Conservation (phyloP, 768 basidiomycete genomes). For the Brasilioporus rufonigricans region DNA sequence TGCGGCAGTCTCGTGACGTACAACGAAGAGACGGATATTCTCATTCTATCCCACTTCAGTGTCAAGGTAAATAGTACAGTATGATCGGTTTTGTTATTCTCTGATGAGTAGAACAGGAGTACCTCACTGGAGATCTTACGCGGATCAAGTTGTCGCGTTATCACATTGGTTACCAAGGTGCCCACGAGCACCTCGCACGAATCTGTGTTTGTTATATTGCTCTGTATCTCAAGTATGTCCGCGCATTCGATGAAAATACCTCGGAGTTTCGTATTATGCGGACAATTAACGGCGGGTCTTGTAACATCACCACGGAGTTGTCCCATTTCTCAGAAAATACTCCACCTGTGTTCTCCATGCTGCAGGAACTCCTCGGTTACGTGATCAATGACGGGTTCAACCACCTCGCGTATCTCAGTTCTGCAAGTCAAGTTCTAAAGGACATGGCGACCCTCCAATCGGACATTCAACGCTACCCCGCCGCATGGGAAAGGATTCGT, state of each 20-base stretch:
- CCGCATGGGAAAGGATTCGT: too few species aligned
- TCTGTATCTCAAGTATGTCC: conserved; percentile 1
- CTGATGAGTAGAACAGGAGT: too few species aligned
- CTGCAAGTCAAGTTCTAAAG: neutral
- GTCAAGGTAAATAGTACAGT: conserved; percentile 15
- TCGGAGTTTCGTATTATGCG: too few species aligned
- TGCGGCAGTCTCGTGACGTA: too few species aligned
- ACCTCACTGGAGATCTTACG: neutral
- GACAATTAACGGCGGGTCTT: neutral
- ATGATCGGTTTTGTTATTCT: neutral
- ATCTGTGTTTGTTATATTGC: too few species aligned
- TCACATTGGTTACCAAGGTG: conserved; percentile 1
- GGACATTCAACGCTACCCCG: too few species aligned
- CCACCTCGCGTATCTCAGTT: conserved; percentile 7
- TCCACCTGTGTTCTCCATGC: neutral
- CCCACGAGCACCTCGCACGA: conserved; percentile 6
- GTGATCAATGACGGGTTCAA: too few species aligned
- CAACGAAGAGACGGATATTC: too few species aligned
- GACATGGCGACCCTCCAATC: neutral
- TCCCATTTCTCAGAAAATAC: too few species aligned
- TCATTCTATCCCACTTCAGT: too few species aligned
- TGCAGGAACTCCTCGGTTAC: conserved; percentile 4
- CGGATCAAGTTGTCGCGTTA: neutral
- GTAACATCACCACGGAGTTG: neutral
- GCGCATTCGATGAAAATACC: neutral